phyloP scores from a whole-genome alignment of 1,284 basidiomycete species.

The Farysia itapuensis region DNA sequence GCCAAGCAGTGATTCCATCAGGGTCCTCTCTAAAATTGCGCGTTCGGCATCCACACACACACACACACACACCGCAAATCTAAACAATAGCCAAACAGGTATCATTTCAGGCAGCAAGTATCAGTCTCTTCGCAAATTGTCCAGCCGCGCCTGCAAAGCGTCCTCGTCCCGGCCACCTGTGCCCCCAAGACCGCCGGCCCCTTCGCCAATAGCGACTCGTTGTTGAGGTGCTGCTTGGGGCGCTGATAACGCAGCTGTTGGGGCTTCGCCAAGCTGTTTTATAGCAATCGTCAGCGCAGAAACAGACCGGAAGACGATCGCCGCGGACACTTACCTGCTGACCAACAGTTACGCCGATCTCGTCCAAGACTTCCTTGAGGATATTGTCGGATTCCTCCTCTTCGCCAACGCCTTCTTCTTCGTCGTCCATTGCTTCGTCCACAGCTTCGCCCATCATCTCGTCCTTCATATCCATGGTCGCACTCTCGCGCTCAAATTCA shows the following conservation, averaged over 20 bases:
- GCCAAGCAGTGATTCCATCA: too few species aligned
- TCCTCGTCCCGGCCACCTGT: constrained; percentile 49
- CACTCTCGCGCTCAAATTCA: constrained; percentile 95
- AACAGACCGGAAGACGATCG: not conserved
- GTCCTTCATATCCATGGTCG: constrained; percentile 99
- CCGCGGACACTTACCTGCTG: constrained; percentile 72
- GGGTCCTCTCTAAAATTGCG: too few species aligned
- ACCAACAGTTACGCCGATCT: constrained; percentile 88
- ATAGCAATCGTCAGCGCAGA: too few species aligned
- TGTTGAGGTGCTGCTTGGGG: constrained; percentile 40
- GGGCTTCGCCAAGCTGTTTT: constrained; percentile 55
- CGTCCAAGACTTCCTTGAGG: constrained; percentile 91
- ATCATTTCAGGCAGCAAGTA: too few species aligned
- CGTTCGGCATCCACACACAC: too few species aligned
- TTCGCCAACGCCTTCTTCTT: constrained; percentile 70
- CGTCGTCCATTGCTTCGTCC: constrained; percentile 97
- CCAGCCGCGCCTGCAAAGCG: constrained; percentile 54
- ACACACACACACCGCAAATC: too few species aligned
- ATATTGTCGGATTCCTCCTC: constrained; percentile 96
- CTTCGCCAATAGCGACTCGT: constrained; percentile 54
- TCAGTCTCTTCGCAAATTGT: constrained; percentile 51
- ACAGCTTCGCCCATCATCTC: constrained; percentile 99
- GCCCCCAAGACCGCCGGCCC: constrained; percentile 10
- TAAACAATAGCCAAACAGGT: too few species aligned
- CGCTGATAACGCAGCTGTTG: constrained; percentile 34